Percentiles rank a stretch among this genome's conserved stretches.
Evolutionary conservation across 2,329 filamentous ascomycete genomes (phyloP).

Genomic region (Metarhizium sp.): DNA sequence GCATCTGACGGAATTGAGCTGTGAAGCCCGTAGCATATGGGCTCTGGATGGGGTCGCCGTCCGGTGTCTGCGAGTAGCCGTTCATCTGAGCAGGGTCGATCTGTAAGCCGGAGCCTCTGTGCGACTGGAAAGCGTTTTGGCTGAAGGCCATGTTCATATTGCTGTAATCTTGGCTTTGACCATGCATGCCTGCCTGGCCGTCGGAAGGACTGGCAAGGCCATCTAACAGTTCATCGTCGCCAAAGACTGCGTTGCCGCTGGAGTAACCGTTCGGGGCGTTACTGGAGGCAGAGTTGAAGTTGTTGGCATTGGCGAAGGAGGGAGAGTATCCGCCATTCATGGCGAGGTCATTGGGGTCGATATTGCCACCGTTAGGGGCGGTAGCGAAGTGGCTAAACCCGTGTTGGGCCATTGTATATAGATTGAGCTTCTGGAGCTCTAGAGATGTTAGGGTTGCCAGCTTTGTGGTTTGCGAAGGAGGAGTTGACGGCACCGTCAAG

Average conservation of each 20-base stretch:
- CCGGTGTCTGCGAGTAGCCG: constrained; percentile 83
- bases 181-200: constrained; percentile 34
- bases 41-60: constrained; percentile 85
- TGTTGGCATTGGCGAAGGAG: constrained; percentile 41
- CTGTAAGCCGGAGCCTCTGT: constrained; percentile 48
- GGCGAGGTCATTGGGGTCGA: constrained; percentile 79
- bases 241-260: constrained; percentile 68
- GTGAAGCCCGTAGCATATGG: constrained; percentile 76
- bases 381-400: constrained; percentile 47
- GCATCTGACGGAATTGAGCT: constrained; percentile 67
- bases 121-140: constrained; percentile 41
- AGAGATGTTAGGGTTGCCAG: constrained; percentile 6
- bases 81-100: constrained; percentile 63
- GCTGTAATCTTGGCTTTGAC: constrained; percentile 45
- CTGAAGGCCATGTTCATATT: constrained; percentile 49
- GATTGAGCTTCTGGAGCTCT: constrained; percentile 9
- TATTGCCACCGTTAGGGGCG: constrained; percentile 45
- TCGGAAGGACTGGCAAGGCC: constrained; percentile 51
- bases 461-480: constrained; percentile 4
- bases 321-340: constrained; percentile 55
- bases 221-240: constrained; percentile 83
- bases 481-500: constrained; percentile 6
- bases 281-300: constrained; percentile 46
- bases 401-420: constrained; percentile 42
- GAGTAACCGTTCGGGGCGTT: constrained; percentile 65